Evolutionary conservation across 495 filamentous ascomycete species (phyloP).

Genomic region (Cercophora scortea): DNA sequence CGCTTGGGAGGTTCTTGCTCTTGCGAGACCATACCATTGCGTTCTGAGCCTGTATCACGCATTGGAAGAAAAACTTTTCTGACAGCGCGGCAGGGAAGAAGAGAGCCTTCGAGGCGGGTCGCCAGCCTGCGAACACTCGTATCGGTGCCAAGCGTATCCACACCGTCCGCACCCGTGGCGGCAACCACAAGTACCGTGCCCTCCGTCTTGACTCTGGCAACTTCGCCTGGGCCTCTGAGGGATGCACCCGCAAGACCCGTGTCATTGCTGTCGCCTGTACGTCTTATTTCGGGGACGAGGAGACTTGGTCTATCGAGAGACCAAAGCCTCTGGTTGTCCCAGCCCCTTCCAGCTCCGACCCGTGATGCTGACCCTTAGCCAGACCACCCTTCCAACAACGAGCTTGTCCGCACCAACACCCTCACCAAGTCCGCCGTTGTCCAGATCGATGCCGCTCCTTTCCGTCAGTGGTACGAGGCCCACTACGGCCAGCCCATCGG

Average conservation of each 20-base stretch:
- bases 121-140: conserved; percentile 98
- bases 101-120: conserved; percentile 98
- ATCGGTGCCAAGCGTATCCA: conserved; percentile 98
- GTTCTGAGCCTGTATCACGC: conserved; percentile 54
- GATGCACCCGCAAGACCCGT: conserved; percentile 94
- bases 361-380: conserved; percentile 1
- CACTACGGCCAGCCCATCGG: conserved; percentile 91
- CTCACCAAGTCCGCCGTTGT: conserved; percentile 97
- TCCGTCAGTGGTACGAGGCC: conserved; percentile 99
- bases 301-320: too few relatives aligned
- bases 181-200: conserved; percentile 98
- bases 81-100: conserved; percentile 52
- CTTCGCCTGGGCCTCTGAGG: conserved; percentile 98
- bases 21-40: conserved; percentile 33
- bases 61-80: conserved; percentile 18
- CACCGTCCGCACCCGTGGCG: conserved; percentile 95
- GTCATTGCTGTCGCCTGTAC: conserved; percentile 85
- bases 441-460: conserved; percentile 96
- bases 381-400: conserved; percentile 99
- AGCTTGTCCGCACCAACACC: conserved; percentile 99
- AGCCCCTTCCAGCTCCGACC: too few relatives aligned
- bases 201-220: conserved; percentile 99
- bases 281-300: conserved; percentile 3
- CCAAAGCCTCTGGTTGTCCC: too few relatives aligned
- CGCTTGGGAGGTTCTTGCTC: conserved; percentile 28